Conservation (phyloP, 306 rosid species). For the Vachellia collinsii region DNA sequence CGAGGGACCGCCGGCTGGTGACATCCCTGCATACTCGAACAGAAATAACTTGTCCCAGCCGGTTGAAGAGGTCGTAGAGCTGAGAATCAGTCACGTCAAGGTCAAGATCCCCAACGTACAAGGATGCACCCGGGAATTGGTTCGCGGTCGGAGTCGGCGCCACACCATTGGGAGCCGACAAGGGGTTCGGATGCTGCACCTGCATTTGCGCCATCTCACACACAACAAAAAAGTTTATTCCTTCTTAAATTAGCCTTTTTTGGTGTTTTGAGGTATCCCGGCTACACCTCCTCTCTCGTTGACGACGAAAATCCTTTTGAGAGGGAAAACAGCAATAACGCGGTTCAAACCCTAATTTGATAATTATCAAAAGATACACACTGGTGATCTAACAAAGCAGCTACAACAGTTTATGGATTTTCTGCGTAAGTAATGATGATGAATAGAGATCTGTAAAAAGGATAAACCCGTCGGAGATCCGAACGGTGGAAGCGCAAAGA, state of each 20-base stretch:
- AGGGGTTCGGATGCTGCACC: constrained; percentile 60
- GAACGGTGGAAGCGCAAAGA: constrained; percentile 21
- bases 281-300: not conserved
- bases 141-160: constrained; percentile 36
- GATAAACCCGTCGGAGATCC: constrained; percentile 58
- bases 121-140: constrained; percentile 63
- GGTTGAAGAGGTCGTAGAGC: constrained; percentile 68
- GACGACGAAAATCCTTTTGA: not conserved
- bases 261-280: not conserved
- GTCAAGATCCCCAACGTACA: constrained; percentile 80
- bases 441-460: not conserved
- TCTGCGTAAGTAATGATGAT: not conserved
- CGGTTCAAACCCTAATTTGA: not conserved
- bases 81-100: constrained; percentile 61
- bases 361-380: not conserved
- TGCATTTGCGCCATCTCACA: constrained; percentile 71
- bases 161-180: constrained; percentile 36
- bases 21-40: constrained; percentile 77
- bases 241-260: not conserved
- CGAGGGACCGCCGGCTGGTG: constrained; percentile 67
- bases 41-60: constrained; percentile 64
- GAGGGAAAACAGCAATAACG: not conserved
- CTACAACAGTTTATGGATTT: constrained; percentile 20
- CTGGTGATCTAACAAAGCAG: not conserved
- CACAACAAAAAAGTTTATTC: not conserved